phyloP scores from a whole-genome alignment of 106 monocot species.

The Acorus gramineus region DNA sequence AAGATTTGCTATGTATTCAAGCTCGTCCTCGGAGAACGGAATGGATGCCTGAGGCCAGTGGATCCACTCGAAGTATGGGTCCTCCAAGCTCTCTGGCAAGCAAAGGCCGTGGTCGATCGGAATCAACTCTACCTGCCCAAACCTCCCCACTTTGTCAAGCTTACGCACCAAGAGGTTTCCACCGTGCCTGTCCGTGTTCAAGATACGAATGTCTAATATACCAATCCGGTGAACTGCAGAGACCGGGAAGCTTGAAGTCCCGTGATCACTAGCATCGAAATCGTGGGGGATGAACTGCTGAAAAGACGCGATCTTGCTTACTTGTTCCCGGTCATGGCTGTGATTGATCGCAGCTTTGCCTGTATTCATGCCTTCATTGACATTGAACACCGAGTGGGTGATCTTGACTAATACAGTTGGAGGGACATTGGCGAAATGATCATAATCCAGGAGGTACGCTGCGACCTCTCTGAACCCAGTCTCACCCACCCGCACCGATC shows the following conservation, averaged over 20 bases:
- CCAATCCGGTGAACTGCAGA: conserved; percentile 82
- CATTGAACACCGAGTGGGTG: conserved; percentile 59
- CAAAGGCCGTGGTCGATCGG: conserved; percentile 93
- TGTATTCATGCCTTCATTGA: conserved; percentile 40
- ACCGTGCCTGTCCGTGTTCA: conserved; percentile 83
- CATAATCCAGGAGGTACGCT: conserved; percentile 72
- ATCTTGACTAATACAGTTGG: conserved; percentile 77
- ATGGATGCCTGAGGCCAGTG: conserved; percentile 96
- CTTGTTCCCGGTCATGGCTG: conserved; percentile 6
- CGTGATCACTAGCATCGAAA: conserved; percentile 92
- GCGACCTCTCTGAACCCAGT: conserved; percentile 89
- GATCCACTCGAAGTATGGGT: conserved; percentile 97
- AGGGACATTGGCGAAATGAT: conserved; percentile 82
- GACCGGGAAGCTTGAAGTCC: conserved; percentile 83
- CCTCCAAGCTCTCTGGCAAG: conserved; percentile 79
- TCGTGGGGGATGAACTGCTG: conserved; percentile 86
- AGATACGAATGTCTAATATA: conserved; percentile 72
- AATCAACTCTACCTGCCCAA: conserved; percentile 61
- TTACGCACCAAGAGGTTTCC: conserved; percentile 64
- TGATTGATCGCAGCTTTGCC: conserved; percentile 13
- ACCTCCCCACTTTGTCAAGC: conserved; percentile 20
- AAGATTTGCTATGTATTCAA: conserved; percentile 70
- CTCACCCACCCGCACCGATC: conserved; percentile 84
- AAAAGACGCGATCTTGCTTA: conserved; percentile 82
- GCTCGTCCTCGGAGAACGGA: conserved; percentile 82